phyloP scores from a whole-genome alignment of 805 yeast species.

The Sugiyamaella qingdaonensis region DNA sequence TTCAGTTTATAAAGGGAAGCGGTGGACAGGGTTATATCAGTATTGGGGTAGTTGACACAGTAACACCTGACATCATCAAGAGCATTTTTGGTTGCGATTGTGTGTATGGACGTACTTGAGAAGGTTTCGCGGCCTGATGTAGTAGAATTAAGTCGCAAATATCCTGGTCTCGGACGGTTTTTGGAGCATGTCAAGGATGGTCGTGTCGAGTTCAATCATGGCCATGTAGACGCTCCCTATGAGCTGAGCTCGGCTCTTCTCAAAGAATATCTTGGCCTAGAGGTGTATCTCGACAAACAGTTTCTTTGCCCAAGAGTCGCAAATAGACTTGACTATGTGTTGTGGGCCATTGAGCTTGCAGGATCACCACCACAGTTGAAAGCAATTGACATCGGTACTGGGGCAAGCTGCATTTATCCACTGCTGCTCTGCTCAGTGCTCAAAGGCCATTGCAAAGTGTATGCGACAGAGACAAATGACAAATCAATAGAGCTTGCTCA shows the following conservation, averaged over 20 bases:
- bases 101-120: background rate
- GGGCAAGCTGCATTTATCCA: slow-evolving; percentile 47
- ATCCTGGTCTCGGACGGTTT: background rate
- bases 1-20: no score
- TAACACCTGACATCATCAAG: no score
- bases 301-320: slow-evolving; percentile 23
- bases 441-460: slow-evolving; percentile 31
- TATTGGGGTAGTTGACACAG: no score
- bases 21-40: no score
- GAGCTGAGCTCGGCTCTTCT: slow-evolving; percentile 13
- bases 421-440: slow-evolving; percentile 34
- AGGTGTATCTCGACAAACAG: slow-evolving; percentile 9
- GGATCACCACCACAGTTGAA: background rate
- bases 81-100: no score
- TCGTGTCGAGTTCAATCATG: slow-evolving; percentile 10
- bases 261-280: slow-evolving; percentile 14
- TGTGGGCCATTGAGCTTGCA: slow-evolving; percentile 26
- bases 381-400: slow-evolving; percentile 47
- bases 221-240: slow-evolving; percentile 9
- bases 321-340: slow-evolving; percentile 29
- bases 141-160: background rate
- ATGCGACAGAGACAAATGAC: slow-evolving; percentile 43
- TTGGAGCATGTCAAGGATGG: background rate
- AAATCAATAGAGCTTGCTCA: slow-evolving; percentile 33
- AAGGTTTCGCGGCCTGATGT: background rate